Evolutionary conservation across 805 yeast genomes (phyloP).

Genomic region (Tetrapisispora namnaoensis): DNA sequence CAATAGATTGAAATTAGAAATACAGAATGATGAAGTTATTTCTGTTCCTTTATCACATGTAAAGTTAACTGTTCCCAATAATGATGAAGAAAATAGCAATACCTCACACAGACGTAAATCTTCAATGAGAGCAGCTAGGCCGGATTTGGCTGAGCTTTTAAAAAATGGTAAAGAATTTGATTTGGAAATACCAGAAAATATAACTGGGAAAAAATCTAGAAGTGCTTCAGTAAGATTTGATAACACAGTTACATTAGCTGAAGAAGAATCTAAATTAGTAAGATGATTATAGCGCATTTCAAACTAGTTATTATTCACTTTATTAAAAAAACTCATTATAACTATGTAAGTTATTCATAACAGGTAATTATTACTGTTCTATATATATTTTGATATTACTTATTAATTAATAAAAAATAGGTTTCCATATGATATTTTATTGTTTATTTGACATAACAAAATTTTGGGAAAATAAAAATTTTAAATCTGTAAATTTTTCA

Average conservation of each 20-base stretch:
- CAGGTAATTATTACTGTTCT: too few relatives aligned
- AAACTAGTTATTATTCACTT: too few relatives aligned
- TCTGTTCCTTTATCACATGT: background rate
- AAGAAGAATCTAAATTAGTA: conserved; percentile 19
- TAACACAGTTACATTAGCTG: conserved; percentile 47
- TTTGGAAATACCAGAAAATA: conserved; percentile 34
- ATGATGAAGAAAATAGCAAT: background rate
- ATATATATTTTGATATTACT: too few relatives aligned
- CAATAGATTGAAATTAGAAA: conserved; percentile 1
- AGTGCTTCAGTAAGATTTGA: conserved; percentile 60
- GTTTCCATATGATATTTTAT: too few relatives aligned
- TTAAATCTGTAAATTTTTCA: too few relatives aligned
- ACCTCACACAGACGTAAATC: conserved; percentile 20
- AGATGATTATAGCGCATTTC: background rate
- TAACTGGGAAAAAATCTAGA: conserved; percentile 30
- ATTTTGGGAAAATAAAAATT: too few relatives aligned
- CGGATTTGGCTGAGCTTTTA: conserved; percentile 41
- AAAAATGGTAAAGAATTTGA: conserved; percentile 39
- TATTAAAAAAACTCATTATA: too few relatives aligned
- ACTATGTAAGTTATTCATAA: too few relatives aligned
- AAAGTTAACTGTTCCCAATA: background rate
- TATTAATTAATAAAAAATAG: too few relatives aligned
- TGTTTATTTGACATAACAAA: too few relatives aligned
- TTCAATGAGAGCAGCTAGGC: conserved; percentile 25
- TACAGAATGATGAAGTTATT: background rate